Evolutionary conservation across 2,329 filamentous ascomycete genomes (phyloP), one percentile per base, ranked within the genome.

Genomic region (Scleromitrula shiraiana): DNA sequence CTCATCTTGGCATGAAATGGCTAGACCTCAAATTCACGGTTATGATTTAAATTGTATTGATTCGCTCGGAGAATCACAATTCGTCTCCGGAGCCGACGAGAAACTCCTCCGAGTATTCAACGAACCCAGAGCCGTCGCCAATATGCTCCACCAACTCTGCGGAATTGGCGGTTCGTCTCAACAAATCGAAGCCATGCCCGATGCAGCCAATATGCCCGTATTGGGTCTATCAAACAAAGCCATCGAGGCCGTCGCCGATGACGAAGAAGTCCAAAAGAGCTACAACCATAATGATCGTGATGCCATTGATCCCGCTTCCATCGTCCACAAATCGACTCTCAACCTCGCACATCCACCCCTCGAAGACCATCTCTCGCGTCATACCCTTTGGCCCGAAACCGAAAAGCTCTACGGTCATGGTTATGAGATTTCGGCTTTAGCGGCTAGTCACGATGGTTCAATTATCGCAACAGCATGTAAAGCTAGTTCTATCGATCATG

Each of bases 321-420:
- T 75, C 15, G 69, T 79, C 17, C 74, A 75, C 56, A 78, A 76
- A 61, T 79, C 79, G 1, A 76, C 78, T 4, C 70, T 89, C 7
- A 76, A 83, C 36, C 73, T 84, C 44, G 68, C 78, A 35, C 81
- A 85, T 55, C 90, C 93, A 9, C 91, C 93, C 0, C 76, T 88
- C 29, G 93, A 98, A 66, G 93, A 97, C 65, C 83, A 88, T 46
- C 78, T 98, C 2, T 85, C 89, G 20, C 82, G 90, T 7, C 83
- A 94, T 65, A 95, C 93, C 0, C 79, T 98, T 26, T 98, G 90
- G 89, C 93, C 93, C 3, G 93, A 98, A 64, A 80, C 80, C 6
- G 93, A 98, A 66, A 98, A 98, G 70, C 77, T 98, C 1, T 98
- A 98, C 67, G 93, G 93, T 2, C 93, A 98, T 67, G 93, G 93